Evolutionary conservation across 495 filamentous ascomycete species (phyloP), one percentile per base, ranked within the genome.

Genomic region (Aspergillus heteromorphus): DNA sequence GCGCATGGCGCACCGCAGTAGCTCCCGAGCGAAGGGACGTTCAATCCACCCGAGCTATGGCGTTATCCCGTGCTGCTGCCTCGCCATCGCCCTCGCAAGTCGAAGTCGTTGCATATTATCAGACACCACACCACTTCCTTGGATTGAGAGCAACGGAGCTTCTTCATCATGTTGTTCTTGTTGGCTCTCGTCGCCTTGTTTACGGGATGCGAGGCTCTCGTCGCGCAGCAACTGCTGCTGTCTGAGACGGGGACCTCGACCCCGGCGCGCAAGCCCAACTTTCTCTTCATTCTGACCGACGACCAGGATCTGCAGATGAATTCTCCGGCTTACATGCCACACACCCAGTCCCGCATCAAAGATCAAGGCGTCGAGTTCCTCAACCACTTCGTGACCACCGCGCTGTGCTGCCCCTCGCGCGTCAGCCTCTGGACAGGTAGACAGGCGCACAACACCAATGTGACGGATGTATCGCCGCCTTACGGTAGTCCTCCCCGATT

Each of bases 381-480:
- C 42, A 75, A 77, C 47, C 84, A 87, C 60, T 86, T 81, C 53
- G 80, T 79, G 53, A 83, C 83, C 1, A 84, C 79, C 1, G 76
- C 84, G 11, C 68, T 86, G 11, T 87, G 84, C 63, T 87, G 84
- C 40, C 84, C 84, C 0, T 80, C 83, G 2, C 70, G 84, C 11
- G 83, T 86, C 0, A 82, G 76, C 17, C 60, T 87, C 4, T 82
- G 73, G 82, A 87, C 85, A 0, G 86, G 86, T 14, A 79, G 81
- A 57, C 74, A 79, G 31, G 83, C 84, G 1, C 86, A 89, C 64
- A 89, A 89, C 60, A 88, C 85, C 16, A 89, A 89, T 55, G 85
- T 89, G 6, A 89, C 86, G 0, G 83, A 87, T 52, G 82, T 89
- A 7, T 70, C 60, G 20, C 83, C 85, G 0, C 86, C 83, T 10